These are phyloP conservation scores for Raphanus raphanistrum DNA, from an alignment of 345 rosid species.

Conservation along the genomic window DNA sequence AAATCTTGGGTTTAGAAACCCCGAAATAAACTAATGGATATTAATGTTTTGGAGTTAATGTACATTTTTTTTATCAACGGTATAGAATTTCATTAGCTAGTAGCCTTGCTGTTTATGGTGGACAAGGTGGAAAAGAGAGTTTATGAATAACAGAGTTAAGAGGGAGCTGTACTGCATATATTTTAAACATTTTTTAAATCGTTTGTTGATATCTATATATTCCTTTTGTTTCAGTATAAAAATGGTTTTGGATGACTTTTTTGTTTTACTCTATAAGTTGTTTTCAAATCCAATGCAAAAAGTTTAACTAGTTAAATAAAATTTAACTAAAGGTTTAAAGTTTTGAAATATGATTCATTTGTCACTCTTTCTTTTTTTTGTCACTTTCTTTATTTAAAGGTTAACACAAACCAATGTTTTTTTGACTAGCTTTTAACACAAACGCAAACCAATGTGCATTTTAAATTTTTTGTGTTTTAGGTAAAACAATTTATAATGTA, in stretches of 20 bases:
- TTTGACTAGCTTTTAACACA: too few species aligned
- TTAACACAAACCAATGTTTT: neutral
- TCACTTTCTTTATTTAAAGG: neutral
- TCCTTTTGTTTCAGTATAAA: neutral
- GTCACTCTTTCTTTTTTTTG: neutral
- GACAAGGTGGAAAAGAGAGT: neutral
- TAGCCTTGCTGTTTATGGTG: neutral
- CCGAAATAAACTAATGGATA: neutral
- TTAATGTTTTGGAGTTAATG: neutral
- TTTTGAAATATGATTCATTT: too few species aligned
- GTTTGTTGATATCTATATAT: neutral
- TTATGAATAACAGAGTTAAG: too few species aligned
- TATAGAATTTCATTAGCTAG: neutral
- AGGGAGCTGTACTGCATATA: too few species aligned
- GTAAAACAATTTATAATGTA: neutral
- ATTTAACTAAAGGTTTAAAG: too few species aligned
- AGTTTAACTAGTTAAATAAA: too few species aligned
- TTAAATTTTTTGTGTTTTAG: neutral
- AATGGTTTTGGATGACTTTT: neutral
- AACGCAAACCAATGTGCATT: too few species aligned
- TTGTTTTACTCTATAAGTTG: too few species aligned
- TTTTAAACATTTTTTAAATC: too few species aligned
- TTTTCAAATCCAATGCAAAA: too few species aligned
- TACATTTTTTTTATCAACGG: neutral
- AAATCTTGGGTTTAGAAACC: neutral